Conservation (phyloP, 2,329 filamentous ascomycete species). For the Aspergillus terreus region DNA sequence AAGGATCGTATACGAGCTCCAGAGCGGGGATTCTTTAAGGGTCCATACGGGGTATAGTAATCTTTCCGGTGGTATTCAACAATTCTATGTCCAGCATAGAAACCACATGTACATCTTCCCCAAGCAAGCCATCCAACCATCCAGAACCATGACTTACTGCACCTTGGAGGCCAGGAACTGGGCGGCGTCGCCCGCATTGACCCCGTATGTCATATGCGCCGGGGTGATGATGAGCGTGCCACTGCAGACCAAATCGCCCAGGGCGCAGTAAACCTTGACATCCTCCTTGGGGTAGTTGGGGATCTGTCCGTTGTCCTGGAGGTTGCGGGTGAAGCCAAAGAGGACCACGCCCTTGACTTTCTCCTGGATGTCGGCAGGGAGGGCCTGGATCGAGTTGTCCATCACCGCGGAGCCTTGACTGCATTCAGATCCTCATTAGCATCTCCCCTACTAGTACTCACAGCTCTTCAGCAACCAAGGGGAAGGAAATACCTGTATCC, state of each 20-base stretch:
- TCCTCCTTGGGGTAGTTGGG: constrained; percentile 16
- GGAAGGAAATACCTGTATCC: constrained; percentile 36
- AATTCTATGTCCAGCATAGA: too few relatives aligned
- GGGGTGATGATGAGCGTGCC: constrained; percentile 15
- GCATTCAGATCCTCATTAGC: constrained; percentile 14
- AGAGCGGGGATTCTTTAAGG: too few relatives aligned
- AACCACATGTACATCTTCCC: not conserved
- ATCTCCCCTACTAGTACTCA: not conserved
- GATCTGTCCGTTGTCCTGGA: constrained; percentile 15
- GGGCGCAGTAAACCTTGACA: constrained; percentile 16
- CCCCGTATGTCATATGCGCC: constrained; percentile 13
- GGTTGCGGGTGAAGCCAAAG: constrained; percentile 33
- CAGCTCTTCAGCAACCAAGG: accelerated
- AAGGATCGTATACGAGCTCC: too few relatives aligned
- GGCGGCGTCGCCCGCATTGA: constrained; percentile 12
- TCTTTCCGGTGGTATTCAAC: too few relatives aligned
- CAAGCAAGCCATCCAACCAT: not conserved
- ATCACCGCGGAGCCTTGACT: constrained; percentile 45
- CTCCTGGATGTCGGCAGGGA: constrained; percentile 19
- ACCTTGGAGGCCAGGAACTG: constrained; percentile 11
- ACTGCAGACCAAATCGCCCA: constrained; percentile 16
- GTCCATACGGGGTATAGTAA: too few relatives aligned
- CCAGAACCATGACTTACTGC: not conserved
- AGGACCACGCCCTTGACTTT: constrained; percentile 41
- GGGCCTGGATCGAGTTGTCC: constrained; percentile 36